Evolutionary conservation across 1,284 basidiomycete genomes (phyloP).

Genomic region (Hemileia vastatrix): DNA sequence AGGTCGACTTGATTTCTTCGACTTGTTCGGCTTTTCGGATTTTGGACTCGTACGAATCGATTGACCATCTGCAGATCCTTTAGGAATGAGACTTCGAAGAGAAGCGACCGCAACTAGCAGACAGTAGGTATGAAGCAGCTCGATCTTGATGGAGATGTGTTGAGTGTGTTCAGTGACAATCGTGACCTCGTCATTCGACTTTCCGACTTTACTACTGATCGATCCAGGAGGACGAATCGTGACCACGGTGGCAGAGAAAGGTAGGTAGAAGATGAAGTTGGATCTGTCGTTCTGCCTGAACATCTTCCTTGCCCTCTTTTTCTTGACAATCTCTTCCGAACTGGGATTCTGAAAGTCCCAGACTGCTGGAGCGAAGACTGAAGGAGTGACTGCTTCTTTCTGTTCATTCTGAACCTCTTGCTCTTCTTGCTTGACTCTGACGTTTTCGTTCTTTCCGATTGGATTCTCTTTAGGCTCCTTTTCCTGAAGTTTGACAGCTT

Average conservation of each 20-base stretch:
- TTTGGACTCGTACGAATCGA: constrained; percentile 1
- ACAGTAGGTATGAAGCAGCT: constrained; percentile 65
- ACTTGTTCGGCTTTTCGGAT: neutral
- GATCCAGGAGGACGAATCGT: constrained; percentile 25
- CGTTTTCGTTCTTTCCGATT: constrained; percentile 23
- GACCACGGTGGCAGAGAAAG: constrained; percentile 34
- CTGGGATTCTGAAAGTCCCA: constrained; percentile 32
- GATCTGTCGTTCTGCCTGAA: constrained; percentile 35
- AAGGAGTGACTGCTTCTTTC: constrained; percentile 24
- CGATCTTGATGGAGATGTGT: constrained; percentile 50
- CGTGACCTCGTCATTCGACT: constrained; percentile 43
- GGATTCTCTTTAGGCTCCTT: constrained; percentile 13
- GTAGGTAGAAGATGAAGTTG: constrained; percentile 44
- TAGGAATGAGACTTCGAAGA: constrained; percentile 49
- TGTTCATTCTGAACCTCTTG: constrained; percentile 23
- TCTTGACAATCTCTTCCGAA: constrained; percentile 1
- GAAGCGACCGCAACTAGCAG: constrained; percentile 58
- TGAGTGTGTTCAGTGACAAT: constrained; percentile 48
- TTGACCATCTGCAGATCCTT: constrained; percentile 1
- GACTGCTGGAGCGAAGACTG: constrained; percentile 31
- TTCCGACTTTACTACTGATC: constrained; percentile 32
- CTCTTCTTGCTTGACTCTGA: constrained; percentile 24
- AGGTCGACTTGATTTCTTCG: no score
- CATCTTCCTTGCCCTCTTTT: constrained; percentile 25
- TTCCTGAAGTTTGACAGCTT: constrained; percentile 33